Evolutionary conservation across 2,329 filamentous ascomycete species (phyloP), one percentile per base, ranked within the genome.

Genomic region (Diaporthe sp.): DNA sequence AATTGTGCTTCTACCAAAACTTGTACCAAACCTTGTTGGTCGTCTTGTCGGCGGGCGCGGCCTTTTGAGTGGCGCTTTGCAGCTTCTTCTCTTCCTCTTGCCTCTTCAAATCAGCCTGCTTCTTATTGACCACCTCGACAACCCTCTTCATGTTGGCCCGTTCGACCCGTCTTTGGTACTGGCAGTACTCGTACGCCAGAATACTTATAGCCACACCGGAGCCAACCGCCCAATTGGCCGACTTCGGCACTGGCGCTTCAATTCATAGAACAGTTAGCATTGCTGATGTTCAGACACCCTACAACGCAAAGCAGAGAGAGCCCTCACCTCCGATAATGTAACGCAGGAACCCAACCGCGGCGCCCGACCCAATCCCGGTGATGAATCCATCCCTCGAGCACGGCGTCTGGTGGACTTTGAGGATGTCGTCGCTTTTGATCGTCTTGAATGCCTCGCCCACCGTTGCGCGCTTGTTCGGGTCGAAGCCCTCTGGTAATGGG

Each of bases 171-270:
- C 95, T 89, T 77, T 90, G 89, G 79, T 92, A 92, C 81, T 95
- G 92, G 85, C 96, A 98, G 81, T 94, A 95, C 84, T 98, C 95
- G 85, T 95, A 97, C 69, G 93, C 93, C 42, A 89, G 88, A 62
- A 94, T 87, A n/a, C 94, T 92, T 9, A 90, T 90, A 28, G 93
- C 82, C 34, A 93, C 87, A 82, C 97, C 98, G 49, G 91, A 88
- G 9, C 92, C 94, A 8, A 97, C 95, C 0, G 95, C 95, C 94
- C 94, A 98, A 81, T 97, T 97, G 49, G 93, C 92, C 1, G 94
- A 91, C 80, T 90, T 91, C 74, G 89, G 89, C 76, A 95, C 85
- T 25, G 89, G 88, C 57, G 89, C 91, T 34, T 42, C 39, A 44
- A 31, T 19, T 42, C 31, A 19, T n/a, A 15, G 31, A 2, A n/a